A percentile compares a stretch with the other conserved stretches of the same genome.
phyloP scores from a whole-genome alignment of 2,329 filamentous ascomycete species.

The Talaromyces piceae region DNA sequence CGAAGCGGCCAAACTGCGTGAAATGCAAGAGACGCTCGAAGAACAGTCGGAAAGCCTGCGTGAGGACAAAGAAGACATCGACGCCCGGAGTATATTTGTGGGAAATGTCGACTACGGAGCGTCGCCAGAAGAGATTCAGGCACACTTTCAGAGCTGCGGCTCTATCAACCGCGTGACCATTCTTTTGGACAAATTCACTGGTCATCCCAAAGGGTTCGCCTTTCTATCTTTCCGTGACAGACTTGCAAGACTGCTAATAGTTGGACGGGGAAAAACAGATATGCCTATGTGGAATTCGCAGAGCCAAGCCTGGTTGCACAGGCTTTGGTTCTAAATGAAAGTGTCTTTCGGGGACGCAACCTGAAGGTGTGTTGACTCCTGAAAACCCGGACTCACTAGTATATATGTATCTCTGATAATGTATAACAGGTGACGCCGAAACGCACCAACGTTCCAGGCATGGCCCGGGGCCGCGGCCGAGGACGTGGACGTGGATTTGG shows the following conservation, averaged over 20 bases:
- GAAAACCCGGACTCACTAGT: no score
- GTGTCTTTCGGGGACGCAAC: conserved; percentile 86
- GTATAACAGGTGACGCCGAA: conserved; percentile 67
- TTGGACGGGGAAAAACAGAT: conserved; percentile 58
- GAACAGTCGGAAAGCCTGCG: conserved; percentile 73
- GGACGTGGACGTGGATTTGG: conserved; percentile 46
- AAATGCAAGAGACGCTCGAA: conserved; percentile 82
- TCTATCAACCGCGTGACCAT: conserved; percentile 98
- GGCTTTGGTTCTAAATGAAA: conserved; percentile 92
- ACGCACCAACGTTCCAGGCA: conserved; percentile 91
- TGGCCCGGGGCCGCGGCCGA: conserved; percentile 64
- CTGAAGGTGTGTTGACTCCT: conserved; percentile 69
- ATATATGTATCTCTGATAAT: conserved; percentile 19
- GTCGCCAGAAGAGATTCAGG: conserved; percentile 95
- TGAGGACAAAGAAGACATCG: conserved; percentile 93
- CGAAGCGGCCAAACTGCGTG: conserved; percentile 75
- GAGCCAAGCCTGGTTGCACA: conserved; percentile 89
- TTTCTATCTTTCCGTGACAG: conserved; percentile 12
- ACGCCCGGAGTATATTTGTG: conserved; percentile 93
- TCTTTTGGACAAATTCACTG: conserved; percentile 93
- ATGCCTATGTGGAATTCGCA: conserved; percentile 97
- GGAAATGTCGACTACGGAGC: conserved; percentile 98
- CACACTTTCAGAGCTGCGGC: conserved; percentile 94
- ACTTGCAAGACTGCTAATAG: conserved; percentile 13
- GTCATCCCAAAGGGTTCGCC: conserved; percentile 97